These are phyloP conservation scores for Kuraishia cidri DNA, from an alignment of 805 yeast genomes.

Conservation along the genomic window DNA sequence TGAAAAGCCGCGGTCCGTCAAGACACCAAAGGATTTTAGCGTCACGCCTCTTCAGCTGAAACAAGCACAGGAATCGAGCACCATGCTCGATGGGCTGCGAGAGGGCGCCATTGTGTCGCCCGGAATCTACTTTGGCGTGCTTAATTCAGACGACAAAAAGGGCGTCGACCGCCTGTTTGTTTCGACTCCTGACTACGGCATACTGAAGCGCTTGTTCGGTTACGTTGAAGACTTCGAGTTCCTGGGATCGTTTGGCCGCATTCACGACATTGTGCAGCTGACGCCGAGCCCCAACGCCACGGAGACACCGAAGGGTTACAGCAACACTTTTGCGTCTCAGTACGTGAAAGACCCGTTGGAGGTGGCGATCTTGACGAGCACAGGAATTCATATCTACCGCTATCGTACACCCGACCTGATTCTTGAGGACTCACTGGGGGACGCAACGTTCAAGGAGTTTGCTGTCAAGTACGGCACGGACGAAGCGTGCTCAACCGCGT, in stretches of 20 bases:
- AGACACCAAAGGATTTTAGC: background rate
- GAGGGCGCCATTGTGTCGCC: constrained; percentile 66
- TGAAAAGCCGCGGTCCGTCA: background rate
- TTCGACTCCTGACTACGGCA: constrained; percentile 79
- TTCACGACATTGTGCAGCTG: constrained; percentile 67
- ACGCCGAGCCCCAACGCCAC: constrained; percentile 68
- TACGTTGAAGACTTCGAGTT: constrained; percentile 78
- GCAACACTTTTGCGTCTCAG: constrained; percentile 82
- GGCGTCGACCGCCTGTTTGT: constrained; percentile 43
- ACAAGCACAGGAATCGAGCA: constrained; percentile 46
- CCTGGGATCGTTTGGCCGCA: constrained; percentile 42
- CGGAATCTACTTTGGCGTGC: constrained; percentile 74
- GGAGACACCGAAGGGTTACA: constrained; percentile 69
- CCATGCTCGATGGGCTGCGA: constrained; percentile 46
- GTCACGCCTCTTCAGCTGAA: constrained; percentile 25
- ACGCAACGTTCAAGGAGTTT: constrained; percentile 57
- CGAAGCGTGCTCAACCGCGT: constrained; percentile 85
- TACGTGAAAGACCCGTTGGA: constrained; percentile 58
- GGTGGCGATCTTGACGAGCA: constrained; percentile 76
- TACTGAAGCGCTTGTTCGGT: constrained; percentile 61
- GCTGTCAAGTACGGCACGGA: constrained; percentile 74
- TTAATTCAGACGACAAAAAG: constrained; percentile 17
- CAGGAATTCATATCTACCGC: constrained; percentile 68
- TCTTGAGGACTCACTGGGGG: constrained; percentile 56
- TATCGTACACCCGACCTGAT: constrained; percentile 76